Evolutionary conservation across 2,329 filamentous ascomycete species (phyloP).

Genomic region (Fusarium coffeatum): DNA sequence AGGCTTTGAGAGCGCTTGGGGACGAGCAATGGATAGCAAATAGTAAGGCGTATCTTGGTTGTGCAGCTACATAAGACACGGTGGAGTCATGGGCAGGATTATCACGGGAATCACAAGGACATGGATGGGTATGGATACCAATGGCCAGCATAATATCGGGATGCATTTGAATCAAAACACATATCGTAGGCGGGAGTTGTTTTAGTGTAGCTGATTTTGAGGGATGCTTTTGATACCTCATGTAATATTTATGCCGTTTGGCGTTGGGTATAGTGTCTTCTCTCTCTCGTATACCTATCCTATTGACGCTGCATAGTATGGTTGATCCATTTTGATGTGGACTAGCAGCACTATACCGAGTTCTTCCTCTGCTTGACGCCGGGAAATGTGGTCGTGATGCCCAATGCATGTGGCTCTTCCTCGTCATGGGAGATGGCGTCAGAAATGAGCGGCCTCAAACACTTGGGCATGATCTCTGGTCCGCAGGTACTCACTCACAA

Average conservation of each 20-base stretch:
- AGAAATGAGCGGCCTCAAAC: not conserved
- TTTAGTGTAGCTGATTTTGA: slow-evolving; percentile 24
- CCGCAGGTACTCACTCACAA: not conserved
- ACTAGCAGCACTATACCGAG: not conserved
- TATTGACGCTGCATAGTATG: slow-evolving; percentile 4
- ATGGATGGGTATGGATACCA: slow-evolving; percentile 17
- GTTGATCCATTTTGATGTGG: not conserved
- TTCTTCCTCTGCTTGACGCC: not conserved
- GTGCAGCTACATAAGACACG: slow-evolving; percentile 31
- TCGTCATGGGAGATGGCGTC: not conserved
- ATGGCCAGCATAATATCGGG: slow-evolving; percentile 27
- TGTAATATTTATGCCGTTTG: slow-evolving; percentile 42
- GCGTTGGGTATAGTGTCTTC: slow-evolving; percentile 41
- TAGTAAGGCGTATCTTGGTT: slow-evolving; percentile 32
- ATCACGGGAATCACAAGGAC: slow-evolving; percentile 6
- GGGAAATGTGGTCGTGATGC: not conserved
- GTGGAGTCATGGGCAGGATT: slow-evolving; percentile 31
- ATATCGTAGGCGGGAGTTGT: slow-evolving; percentile 12
- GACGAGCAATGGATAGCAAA: slow-evolving; percentile 62
- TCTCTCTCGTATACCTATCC: slow-evolving; percentile 4
- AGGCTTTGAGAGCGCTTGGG: slow-evolving; percentile 77
- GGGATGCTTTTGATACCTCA: slow-evolving; percentile 17
- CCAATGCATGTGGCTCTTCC: not conserved
- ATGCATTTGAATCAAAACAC: slow-evolving; percentile 33
- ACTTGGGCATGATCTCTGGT: not conserved